phyloP scores from a whole-genome alignment of 176 grass and related monocot genomes.

The Musa beccarii region DNA sequence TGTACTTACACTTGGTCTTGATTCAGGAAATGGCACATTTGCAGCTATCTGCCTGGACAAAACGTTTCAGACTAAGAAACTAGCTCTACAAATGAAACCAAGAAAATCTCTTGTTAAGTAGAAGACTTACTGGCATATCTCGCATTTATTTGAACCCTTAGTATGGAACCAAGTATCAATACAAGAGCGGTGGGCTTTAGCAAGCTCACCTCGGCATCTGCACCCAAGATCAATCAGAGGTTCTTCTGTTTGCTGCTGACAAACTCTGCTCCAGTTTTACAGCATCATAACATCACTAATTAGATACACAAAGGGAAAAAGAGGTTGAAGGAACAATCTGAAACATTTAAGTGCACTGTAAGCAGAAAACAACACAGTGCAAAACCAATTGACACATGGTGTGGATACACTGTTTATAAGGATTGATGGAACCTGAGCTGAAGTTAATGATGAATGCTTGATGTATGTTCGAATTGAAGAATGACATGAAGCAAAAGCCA shows the following conservation, averaged over 20 bases:
- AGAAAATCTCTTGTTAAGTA: not conserved
- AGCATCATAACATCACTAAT: not conserved
- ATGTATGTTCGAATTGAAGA: too few species aligned
- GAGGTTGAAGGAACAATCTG: not conserved
- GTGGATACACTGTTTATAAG: too few species aligned
- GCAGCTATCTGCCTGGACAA: constrained; percentile 65
- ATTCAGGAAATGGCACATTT: constrained; percentile 88
- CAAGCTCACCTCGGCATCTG: constrained; percentile 88
- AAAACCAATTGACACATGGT: too few species aligned
- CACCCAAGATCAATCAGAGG: constrained; percentile 88
- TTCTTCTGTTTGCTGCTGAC: constrained; percentile 91
- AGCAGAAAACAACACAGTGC: too few species aligned
- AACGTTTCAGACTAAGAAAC: constrained; percentile 17
- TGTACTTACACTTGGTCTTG: constrained; percentile 70
- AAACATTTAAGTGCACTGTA: not conserved
- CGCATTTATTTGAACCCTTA: constrained; percentile 93
- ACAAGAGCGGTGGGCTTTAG: constrained; percentile 81
- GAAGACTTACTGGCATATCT: constrained; percentile 97
- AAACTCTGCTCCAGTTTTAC: constrained; percentile 43
- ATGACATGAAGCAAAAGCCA: too few species aligned
- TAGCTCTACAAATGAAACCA: not conserved
- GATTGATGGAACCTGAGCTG: too few species aligned
- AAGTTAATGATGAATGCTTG: too few species aligned
- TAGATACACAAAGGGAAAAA: constrained; percentile 3
- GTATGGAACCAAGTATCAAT: constrained; percentile 91